phyloP scores from a whole-genome alignment of 257 asterid species.

The Plantago elongata region DNA sequence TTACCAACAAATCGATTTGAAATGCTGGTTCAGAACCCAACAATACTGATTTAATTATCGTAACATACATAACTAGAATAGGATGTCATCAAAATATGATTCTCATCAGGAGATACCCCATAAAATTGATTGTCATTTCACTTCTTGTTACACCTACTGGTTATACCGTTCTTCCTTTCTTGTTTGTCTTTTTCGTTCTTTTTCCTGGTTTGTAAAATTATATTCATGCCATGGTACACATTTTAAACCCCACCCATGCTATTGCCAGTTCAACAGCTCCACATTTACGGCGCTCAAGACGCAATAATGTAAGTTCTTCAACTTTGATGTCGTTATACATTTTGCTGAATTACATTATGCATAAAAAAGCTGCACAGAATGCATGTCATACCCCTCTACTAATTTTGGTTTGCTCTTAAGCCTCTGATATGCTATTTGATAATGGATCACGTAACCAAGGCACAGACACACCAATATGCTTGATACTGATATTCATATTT shows the following conservation, averaged over 20 bases:
- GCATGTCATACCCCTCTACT: constrained; percentile 16
- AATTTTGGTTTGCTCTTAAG: constrained; percentile 14
- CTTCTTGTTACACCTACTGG: not conserved
- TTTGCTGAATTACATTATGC: constrained; percentile 4
- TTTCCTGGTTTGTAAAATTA: constrained; percentile 5
- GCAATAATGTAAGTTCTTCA: constrained; percentile 32
- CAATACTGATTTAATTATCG: constrained; percentile 9
- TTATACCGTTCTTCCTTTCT: not conserved
- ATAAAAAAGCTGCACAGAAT: constrained; percentile 17
- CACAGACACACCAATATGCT: not conserved
- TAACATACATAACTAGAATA: constrained; percentile 14
- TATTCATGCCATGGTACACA: constrained; percentile 11
- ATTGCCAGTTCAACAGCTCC: constrained; percentile 28
- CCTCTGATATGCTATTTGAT: constrained; percentile 16
- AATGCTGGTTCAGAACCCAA: not conserved
- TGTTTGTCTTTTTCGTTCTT: not conserved
- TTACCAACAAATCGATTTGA: not conserved
- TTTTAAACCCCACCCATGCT: constrained; percentile 15
- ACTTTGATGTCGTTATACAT: constrained; percentile 11
- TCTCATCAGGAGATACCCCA: not conserved
- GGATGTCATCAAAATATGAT: not conserved
- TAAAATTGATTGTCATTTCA: not conserved
- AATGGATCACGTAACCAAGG: not conserved
- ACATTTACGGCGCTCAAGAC: constrained; percentile 22
- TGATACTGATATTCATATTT: constrained; percentile 1